These are phyloP conservation scores for Vicia villosa DNA, from an alignment of 306 rosid genomes.

Conservation along the genomic window DNA sequence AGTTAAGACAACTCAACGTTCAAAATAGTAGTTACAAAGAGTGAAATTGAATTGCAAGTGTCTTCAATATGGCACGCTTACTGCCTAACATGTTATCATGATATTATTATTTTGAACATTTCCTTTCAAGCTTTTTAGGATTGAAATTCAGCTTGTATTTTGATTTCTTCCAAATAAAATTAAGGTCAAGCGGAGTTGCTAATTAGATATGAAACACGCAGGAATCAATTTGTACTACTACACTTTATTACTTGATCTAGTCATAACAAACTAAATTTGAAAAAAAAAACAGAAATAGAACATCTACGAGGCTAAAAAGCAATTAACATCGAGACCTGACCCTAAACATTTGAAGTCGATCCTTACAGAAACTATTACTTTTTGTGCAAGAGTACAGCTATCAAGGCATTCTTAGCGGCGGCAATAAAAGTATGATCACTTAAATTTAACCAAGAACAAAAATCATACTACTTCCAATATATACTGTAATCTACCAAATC, in stretches of 20 bases:
- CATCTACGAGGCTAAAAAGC: conserved; percentile 12
- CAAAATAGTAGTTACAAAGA: conserved; percentile 5
- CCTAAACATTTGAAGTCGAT: background rate
- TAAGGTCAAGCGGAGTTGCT: no score
- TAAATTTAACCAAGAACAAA: conserved; percentile 19
- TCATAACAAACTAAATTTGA: conserved; percentile 1
- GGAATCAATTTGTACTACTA: background rate
- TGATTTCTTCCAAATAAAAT: no score
- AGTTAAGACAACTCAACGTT: background rate
- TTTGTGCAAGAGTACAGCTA: conserved; percentile 4
- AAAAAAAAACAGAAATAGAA: no score
- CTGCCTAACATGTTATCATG: conserved; percentile 1
- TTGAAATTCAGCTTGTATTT: background rate
- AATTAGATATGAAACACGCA: background rate
- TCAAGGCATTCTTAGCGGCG: background rate
- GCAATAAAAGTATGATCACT: background rate
- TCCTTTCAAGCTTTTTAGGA: conserved; percentile 7
- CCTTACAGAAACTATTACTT: background rate
- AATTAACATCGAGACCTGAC: background rate
- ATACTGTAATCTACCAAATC: conserved; percentile 8
- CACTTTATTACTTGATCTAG: background rate
- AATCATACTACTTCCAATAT: background rate
- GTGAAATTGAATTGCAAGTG: conserved; percentile 3
- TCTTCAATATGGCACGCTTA: background rate
- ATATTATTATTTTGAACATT: background rate